Percentiles rank a stretch among this genome's conserved stretches.
Evolutionary conservation across 352 stramenopile genomes (phyloP).

Genomic region (Pythium pyrilobum): DNA sequence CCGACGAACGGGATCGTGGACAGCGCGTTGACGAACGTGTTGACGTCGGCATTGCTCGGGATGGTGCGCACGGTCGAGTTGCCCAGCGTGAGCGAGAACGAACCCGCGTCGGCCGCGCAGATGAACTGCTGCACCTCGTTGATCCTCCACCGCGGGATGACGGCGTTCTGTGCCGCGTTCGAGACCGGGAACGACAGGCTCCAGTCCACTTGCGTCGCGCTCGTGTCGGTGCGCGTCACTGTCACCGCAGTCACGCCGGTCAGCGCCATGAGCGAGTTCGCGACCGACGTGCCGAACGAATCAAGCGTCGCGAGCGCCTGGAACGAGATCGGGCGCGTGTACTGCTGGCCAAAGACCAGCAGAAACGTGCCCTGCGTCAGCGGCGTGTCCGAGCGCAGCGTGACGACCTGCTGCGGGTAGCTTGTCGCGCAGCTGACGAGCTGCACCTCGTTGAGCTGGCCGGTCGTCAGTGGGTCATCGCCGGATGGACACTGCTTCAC

Average conservation of each 20-base stretch:
- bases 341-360: constrained; percentile 54
- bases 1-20: constrained; percentile 40
- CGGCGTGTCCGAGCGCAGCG: constrained; percentile 34
- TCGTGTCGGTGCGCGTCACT: constrained; percentile 28
- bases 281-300: constrained; percentile 42
- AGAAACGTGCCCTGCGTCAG: constrained; percentile 55
- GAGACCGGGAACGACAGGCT: constrained; percentile 38
- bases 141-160: constrained; percentile 47
- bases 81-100: constrained; percentile 54
- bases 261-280: constrained; percentile 38
- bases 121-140: constrained; percentile 78
- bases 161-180: constrained; percentile 43
- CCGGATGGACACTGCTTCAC: constrained; percentile 57
- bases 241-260: constrained; percentile 30
- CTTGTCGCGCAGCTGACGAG: constrained; percentile 49
- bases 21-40: constrained; percentile 43
- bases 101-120: constrained; percentile 52
- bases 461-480: constrained; percentile 63
- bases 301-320: constrained; percentile 41
- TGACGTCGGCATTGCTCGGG: constrained; percentile 49
- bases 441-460: constrained; percentile 58
- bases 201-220: constrained; percentile 38
- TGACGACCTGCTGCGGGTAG: constrained; percentile 56
- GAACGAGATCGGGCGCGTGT: constrained; percentile 56
- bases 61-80: constrained; percentile 51